These are phyloP conservation scores for Blastocladiella britannica DNA, from an alignment of 192 early-diverging fungal species.

Conservation along the genomic window DNA sequence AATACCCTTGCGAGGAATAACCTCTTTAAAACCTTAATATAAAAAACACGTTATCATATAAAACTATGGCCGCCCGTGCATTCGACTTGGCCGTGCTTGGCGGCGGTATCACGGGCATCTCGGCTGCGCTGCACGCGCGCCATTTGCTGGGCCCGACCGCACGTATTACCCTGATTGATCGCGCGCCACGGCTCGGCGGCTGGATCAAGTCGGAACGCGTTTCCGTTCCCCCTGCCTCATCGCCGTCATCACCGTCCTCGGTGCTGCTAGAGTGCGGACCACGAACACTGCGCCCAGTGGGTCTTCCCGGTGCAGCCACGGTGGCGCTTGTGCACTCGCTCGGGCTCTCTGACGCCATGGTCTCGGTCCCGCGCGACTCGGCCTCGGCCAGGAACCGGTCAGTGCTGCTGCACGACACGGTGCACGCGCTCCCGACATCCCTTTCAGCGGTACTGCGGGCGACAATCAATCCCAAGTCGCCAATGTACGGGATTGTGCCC, in stretches of 20 bases:
- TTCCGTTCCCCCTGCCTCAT: slow-evolving; percentile 1
- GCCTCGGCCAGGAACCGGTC: neutral
- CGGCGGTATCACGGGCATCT: slow-evolving; percentile 72
- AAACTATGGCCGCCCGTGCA: too few relatives aligned
- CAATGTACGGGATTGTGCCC: slow-evolving; percentile 32
- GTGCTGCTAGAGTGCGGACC: slow-evolving; percentile 63
- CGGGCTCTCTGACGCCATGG: neutral
- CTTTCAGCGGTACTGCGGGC: slow-evolving; percentile 15
- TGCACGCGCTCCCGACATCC: slow-evolving; percentile 37
- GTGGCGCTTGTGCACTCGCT: slow-evolving; percentile 47
- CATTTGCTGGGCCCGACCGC: slow-evolving; percentile 8
- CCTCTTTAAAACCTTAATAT: too few relatives aligned
- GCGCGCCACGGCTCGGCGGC: slow-evolving; percentile 48
- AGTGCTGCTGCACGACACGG: slow-evolving; percentile 9
- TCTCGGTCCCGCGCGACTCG: neutral
- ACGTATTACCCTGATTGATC: slow-evolving; percentile 54
- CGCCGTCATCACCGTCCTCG: slow-evolving; percentile 5
- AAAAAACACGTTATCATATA: too few relatives aligned
- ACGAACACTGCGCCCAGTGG: slow-evolving; percentile 53
- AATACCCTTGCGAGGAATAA: too few relatives aligned
- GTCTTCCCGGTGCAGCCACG: slow-evolving; percentile 41
- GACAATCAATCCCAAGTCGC: slow-evolving; percentile 9
- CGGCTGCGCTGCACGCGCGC: slow-evolving; percentile 18
- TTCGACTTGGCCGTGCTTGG: slow-evolving; percentile 79
- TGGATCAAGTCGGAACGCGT: slow-evolving; percentile 58